These are phyloP conservation scores for Sporisorium iseilematis-ciliati DNA, from an alignment of 1,284 basidiomycete genomes.

Conservation along the genomic window DNA sequence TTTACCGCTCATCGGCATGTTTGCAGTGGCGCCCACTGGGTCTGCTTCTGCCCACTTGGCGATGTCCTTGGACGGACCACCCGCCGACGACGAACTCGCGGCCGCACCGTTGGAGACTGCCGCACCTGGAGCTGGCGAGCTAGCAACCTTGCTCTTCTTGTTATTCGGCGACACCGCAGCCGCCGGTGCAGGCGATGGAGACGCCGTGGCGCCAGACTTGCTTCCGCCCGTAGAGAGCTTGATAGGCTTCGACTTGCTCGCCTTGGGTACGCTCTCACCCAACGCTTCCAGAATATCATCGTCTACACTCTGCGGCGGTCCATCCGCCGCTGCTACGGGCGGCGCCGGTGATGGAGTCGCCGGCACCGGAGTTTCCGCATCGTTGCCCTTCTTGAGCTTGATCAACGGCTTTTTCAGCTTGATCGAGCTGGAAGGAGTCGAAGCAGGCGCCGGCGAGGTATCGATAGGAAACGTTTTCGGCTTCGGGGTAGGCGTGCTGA, in stretches of 20 bases:
- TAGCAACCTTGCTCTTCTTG: slow-evolving; percentile 25
- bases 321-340: slow-evolving; percentile 1
- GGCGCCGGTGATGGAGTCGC: slow-evolving; percentile 22
- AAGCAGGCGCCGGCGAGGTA: slow-evolving; percentile 12
- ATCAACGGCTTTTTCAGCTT: slow-evolving; percentile 55
- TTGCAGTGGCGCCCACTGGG: slow-evolving; percentile 47
- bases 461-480: slow-evolving; percentile 7
- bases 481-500: slow-evolving; percentile 34
- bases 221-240: slow-evolving; percentile 6
- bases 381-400: slow-evolving; percentile 46
- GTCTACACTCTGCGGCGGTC: slow-evolving; percentile 34
- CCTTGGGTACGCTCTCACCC: slow-evolving; percentile 42
- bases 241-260: slow-evolving; percentile 32
- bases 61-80: slow-evolving; percentile 30
- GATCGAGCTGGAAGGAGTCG: slow-evolving; percentile 18
- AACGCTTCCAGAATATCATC: slow-evolving; percentile 48
- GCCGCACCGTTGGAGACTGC: slow-evolving; percentile 17
- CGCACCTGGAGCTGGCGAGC: slow-evolving; percentile 15
- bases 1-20: slow-evolving; percentile 65
- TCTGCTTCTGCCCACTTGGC: slow-evolving; percentile 45
- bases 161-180: slow-evolving; percentile 18
- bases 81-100: slow-evolving; percentile 9
- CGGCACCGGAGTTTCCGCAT: slow-evolving; percentile 17
- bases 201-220: slow-evolving; percentile 15
- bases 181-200: slow-evolving; percentile 23